Percentiles rank a stretch among this genome's conserved stretches.
Conservation (phyloP, 2,329 filamentous ascomycete species). For the Cryphonectria japonica region DNA sequence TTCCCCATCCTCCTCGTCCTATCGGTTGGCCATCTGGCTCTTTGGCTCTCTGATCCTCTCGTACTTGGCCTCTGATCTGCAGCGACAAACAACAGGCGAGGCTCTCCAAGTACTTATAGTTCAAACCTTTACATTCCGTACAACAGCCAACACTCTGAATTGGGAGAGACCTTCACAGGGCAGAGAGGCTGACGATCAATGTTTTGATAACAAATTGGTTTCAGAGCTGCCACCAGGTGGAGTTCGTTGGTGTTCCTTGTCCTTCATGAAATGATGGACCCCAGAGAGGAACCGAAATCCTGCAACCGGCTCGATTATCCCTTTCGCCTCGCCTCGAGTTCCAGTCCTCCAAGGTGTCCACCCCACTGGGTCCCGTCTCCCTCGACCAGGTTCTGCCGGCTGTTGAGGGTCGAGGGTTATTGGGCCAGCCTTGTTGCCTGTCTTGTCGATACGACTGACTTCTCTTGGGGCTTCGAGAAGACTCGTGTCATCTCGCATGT, state of each 20-base stretch:
- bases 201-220: constrained; percentile 11
- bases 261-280: constrained; percentile 14
- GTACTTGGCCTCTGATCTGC: background rate
- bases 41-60: background rate
- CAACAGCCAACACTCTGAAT: background rate
- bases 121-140: background rate
- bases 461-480: constrained; percentile 11
- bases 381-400: background rate
- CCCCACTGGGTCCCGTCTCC: constrained; percentile 6
- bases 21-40: background rate
- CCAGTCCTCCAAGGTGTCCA: background rate
- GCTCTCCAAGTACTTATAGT: background rate
- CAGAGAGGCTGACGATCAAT: background rate
- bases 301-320: constrained; percentile 14
- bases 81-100: background rate
- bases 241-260: background rate
- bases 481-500: constrained; percentile 5
- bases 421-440: constrained; percentile 2
- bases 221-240: constrained; percentile 18
- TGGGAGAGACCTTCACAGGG: background rate
- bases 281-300: constrained; percentile 9
- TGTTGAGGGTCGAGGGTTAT: background rate
- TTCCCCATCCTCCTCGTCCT: background rate
- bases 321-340: constrained; percentile 15
- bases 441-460: background rate